Percentiles rank a stretch among this genome's conserved stretches.
These are phyloP conservation scores for Pilasporangium apinafurcum DNA, from an alignment of 352 stramenopile genomes.

Conservation along the genomic window DNA sequence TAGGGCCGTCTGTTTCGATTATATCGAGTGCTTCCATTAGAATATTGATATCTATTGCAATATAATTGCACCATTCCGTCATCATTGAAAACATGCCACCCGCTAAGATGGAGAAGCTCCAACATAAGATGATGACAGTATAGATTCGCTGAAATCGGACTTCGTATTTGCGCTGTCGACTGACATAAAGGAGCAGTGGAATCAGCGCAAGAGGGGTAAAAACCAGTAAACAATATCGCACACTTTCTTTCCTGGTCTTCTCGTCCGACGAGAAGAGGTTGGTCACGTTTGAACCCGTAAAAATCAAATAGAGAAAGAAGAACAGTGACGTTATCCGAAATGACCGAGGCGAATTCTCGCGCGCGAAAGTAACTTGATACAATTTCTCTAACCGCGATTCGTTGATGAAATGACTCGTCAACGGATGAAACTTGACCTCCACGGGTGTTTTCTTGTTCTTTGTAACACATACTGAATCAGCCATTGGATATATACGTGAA, in stretches of 20 bases:
- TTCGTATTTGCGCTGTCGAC: constrained; percentile 51
- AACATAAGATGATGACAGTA: constrained; percentile 56
- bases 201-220: constrained; percentile 65
- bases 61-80: constrained; percentile 74
- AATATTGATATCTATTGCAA: constrained; percentile 58
- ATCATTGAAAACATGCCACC: constrained; percentile 82
- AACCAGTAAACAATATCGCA: constrained; percentile 62
- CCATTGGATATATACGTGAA: constrained; percentile 68
- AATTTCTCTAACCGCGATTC: constrained; percentile 68
- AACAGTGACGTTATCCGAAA: constrained; percentile 58
- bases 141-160: constrained; percentile 74
- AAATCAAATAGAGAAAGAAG: constrained; percentile 66
- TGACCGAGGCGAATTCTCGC: constrained; percentile 63
- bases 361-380: constrained; percentile 77
- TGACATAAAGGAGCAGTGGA: constrained; percentile 60
- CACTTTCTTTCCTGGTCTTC: constrained; percentile 36
- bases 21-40: constrained; percentile 58
- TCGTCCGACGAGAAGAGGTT: constrained; percentile 61
- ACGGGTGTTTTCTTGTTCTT: constrained; percentile 73
- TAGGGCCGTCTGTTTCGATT: constrained; percentile 13
- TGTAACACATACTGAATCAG: constrained; percentile 58
- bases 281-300: constrained; percentile 62
- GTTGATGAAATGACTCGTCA: constrained; percentile 70
- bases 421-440: constrained; percentile 69
- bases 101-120: constrained; percentile 65